Evolutionary conservation across 1,284 basidiomycete genomes (phyloP), one percentile per base, ranked within the genome.

Genomic region (Ustilago curta): DNA sequence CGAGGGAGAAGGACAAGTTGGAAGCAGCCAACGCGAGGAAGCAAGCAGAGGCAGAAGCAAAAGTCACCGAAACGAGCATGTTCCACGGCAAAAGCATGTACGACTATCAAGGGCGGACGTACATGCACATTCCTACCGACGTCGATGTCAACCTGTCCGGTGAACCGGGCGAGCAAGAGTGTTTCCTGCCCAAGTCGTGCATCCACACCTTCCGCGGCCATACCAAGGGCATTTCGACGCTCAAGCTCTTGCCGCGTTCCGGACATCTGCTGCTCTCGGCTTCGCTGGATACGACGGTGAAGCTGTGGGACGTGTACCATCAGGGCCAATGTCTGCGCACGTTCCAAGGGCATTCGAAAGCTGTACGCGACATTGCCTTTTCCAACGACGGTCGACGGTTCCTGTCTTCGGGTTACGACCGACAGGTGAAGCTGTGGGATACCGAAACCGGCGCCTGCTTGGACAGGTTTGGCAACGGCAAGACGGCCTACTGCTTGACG

Each of bases 271-370:
- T 99, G 70, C 89, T 99, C 65, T 95, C 93, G 82, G 95, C 91
- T 1, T 95, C 93, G 60, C 96, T 98, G 94, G 97, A 99, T 86
- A 97, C 94, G 9, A 96, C 97, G 85, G 93, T 99, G 87, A 99
- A 99, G 93, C 89, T 99, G 42, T 99, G 97, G 97, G 97, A 99
- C 83, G 90, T 98, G 2, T 99, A 99, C 83, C 93, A 94, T 59
- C 93, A 97, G 83, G 94, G 95, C 59, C 95, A 97, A 80, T 98
- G 95, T 84, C 87, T 99, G 58, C 91, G 97, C 37, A 99, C 97
- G 0, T 99, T 97, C 87, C 92, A 97, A 87, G 97, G 97, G 12
- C 97, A 99, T 85, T 90, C 91, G 58, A 95, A 97, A 83, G 95
- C 95, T 19, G 94, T 99, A 72, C 96, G 97, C 85, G 97, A 99